Percentiles rank a stretch among this genome's conserved stretches.
Evolutionary conservation across 441 rosid species (phyloP).

Genomic region (Gossypium lobatum): DNA sequence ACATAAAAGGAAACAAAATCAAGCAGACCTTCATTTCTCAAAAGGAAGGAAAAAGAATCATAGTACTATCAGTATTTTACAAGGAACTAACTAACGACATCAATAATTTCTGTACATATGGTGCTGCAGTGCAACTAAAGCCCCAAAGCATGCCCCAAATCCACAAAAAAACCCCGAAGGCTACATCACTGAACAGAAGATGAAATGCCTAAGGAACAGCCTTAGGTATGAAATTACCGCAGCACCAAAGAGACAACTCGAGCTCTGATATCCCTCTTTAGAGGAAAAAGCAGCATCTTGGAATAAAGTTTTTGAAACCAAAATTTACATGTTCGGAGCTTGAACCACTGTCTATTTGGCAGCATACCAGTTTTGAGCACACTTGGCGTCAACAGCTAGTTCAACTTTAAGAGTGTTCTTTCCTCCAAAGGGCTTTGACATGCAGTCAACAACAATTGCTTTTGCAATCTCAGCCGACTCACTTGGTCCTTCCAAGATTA

Average conservation of each 20-base stretch:
- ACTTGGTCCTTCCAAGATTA: slow-evolving; percentile 92
- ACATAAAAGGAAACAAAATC: neutral
- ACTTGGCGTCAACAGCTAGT: slow-evolving; percentile 82
- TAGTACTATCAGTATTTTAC: neutral
- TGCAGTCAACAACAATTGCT: slow-evolving; percentile 80
- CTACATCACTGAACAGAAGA: neutral
- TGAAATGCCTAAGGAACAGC: neutral
- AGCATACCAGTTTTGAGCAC: slow-evolving; percentile 90
- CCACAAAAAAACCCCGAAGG: neutral
- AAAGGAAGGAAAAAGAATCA: neutral
- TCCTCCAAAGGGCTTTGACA: slow-evolving; percentile 76
- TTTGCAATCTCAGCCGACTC: slow-evolving; percentile 84
- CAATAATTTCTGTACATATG: slow-evolving; percentile 3
- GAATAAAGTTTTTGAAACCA: neutral
- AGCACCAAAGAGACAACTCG: neutral
- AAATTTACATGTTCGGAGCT: neutral
- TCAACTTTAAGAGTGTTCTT: slow-evolving; percentile 71
- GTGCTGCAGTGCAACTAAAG: neutral
- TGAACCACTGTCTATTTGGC: slow-evolving; percentile 45
- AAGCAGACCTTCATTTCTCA: slow-evolving; percentile 3
- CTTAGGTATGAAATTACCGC: neutral
- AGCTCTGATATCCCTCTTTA: slow-evolving; percentile 4
- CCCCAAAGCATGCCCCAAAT: neutral
- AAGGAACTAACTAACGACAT: slow-evolving; percentile 2
- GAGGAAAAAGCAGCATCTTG: slow-evolving; percentile 1